Conservation (phyloP, 2,329 filamentous ascomycete species). For the Paecilomyces dactylethromorphus region DNA sequence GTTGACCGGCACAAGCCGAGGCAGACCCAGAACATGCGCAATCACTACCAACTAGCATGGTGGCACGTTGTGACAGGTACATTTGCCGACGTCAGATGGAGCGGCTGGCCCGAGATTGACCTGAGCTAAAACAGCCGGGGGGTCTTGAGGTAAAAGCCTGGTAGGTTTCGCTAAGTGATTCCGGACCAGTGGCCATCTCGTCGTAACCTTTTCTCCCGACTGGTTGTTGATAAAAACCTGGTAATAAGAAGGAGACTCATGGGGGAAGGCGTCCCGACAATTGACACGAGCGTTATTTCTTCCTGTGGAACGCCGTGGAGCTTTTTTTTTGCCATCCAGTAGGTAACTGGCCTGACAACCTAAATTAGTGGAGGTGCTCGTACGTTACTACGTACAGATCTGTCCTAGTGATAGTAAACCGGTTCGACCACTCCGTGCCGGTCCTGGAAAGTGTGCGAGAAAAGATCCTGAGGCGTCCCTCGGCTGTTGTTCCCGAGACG, state of each 20-base stretch:
- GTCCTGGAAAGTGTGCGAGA: background rate
- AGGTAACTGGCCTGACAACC: background rate
- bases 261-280: background rate
- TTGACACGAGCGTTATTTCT: background rate
- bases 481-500: background rate
- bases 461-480: background rate
- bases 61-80: background rate
- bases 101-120: background rate
- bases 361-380: background rate
- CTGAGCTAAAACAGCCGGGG: background rate
- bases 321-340: background rate
- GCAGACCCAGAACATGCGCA: background rate
- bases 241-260: background rate
- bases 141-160: background rate
- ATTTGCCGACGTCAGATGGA: slow-evolving; percentile 1
- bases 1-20: background rate
- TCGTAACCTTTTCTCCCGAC: background rate
- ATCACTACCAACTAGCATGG: background rate
- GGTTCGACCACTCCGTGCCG: background rate
- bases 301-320: background rate
- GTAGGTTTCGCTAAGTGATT: background rate
- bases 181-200: background rate
- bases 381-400: background rate
- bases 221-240: background rate
- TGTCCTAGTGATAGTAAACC: background rate